phyloP scores from a whole-genome alignment of 2,329 filamentous ascomycete genomes.

The Epichloe elymi region DNA sequence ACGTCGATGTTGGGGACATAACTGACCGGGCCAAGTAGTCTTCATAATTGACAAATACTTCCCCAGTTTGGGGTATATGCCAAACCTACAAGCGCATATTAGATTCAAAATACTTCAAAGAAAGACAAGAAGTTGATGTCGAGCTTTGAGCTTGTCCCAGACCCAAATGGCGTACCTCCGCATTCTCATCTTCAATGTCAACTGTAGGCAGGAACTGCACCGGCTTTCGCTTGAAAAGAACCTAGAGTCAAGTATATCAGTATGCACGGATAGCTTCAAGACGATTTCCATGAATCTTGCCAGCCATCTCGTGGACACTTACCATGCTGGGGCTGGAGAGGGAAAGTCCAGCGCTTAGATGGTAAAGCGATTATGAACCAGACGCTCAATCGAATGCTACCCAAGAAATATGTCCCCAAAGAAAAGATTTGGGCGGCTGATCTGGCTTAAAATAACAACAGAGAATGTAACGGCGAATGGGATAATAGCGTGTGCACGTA shows the following conservation, averaged over 20 bases:
- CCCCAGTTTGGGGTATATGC: slow-evolving; percentile 79
- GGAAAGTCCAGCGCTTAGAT: background rate
- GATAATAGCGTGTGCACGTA: background rate
- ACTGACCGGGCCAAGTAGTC: slow-evolving; percentile 70
- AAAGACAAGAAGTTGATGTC: background rate
- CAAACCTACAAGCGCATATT: slow-evolving; percentile 53
- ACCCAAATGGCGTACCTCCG: slow-evolving; percentile 50
- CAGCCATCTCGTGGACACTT: background rate
- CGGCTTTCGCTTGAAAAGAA: slow-evolving; percentile 91
- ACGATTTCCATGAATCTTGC: background rate
- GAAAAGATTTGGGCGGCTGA: background rate
- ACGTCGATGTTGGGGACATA: background rate
- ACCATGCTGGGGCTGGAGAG: slow-evolving; percentile 6
- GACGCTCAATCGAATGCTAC: background rate
- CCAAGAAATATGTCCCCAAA: background rate
- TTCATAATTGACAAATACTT: slow-evolving; percentile 82
- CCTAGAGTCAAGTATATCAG: slow-evolving; percentile 36
- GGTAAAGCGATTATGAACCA: background rate
- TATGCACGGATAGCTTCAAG: background rate
- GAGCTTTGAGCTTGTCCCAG: background rate
- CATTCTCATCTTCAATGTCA: slow-evolving; percentile 63
- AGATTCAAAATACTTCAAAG: background rate
- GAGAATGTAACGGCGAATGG: background rate
- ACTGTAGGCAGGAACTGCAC: slow-evolving; percentile 68
- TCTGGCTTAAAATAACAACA: background rate